A percentile compares a stretch with the other conserved stretches of the same genome.
Conservation (phyloP, 2,329 filamentous ascomycete genomes). For the Trichoderma atroviride region DNA sequence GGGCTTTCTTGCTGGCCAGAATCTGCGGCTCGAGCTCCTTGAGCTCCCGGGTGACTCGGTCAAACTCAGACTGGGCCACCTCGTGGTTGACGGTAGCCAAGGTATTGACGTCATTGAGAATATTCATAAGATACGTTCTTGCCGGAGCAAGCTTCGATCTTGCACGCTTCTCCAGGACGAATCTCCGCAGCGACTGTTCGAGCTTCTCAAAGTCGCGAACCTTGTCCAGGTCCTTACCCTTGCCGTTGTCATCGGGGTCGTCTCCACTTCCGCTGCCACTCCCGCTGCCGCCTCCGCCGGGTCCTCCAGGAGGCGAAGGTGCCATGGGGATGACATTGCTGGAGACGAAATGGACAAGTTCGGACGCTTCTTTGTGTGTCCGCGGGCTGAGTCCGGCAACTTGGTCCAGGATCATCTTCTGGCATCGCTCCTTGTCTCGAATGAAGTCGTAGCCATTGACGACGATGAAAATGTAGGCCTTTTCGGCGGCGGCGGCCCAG, state of each 20-base stretch:
- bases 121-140: slow-evolving; percentile 92
- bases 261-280: slow-evolving; percentile 58
- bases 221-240: slow-evolving; percentile 87
- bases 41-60: slow-evolving; percentile 79
- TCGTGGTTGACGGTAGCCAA: slow-evolving; percentile 86
- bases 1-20: slow-evolving; percentile 80
- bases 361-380: slow-evolving; percentile 88
- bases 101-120: slow-evolving; percentile 82
- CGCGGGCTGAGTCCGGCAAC: slow-evolving; percentile 84
- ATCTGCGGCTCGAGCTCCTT: slow-evolving; percentile 81
- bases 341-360: slow-evolving; percentile 96
- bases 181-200: slow-evolving; percentile 84
- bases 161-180: slow-evolving; percentile 93
- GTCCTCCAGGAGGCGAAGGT: slow-evolving; percentile 58
- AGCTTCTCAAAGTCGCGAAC: slow-evolving; percentile 86
- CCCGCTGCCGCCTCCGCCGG: slow-evolving; percentile 54
- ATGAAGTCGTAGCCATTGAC: slow-evolving; percentile 98
- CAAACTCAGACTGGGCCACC: slow-evolving; percentile 80
- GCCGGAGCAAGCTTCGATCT: slow-evolving; percentile 94
- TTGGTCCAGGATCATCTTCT: slow-evolving; percentile 92
- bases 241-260: slow-evolving; percentile 68
- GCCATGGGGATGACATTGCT: slow-evolving; percentile 88
- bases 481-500: slow-evolving; percentile 90
- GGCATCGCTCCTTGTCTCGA: slow-evolving; percentile 84
- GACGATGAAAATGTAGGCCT: slow-evolving; percentile 98